These are phyloP conservation scores for Polygonum aviculare DNA, from an alignment of 148 eudicot species.

Conservation along the genomic window DNA sequence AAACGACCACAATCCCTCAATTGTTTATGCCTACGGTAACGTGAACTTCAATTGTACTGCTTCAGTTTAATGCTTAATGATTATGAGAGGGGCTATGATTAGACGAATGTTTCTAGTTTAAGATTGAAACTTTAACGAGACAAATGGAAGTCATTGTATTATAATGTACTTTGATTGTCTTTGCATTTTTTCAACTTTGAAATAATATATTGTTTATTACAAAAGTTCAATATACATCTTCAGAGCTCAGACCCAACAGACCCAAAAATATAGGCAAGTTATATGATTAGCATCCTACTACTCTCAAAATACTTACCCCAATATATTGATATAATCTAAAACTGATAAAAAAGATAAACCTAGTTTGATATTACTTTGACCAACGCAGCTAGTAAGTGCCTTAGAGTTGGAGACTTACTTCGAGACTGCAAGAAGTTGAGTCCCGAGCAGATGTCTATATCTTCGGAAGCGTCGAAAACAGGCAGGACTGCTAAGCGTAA, in stretches of 20 bases:
- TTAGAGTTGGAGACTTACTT: no score
- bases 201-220: neutral
- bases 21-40: slow-evolving; percentile 93
- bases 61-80: neutral
- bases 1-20: slow-evolving; percentile 69
- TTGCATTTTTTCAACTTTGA: neutral
- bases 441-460: no score
- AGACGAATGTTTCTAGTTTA: neutral
- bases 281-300: no score
- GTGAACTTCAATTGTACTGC: neutral
- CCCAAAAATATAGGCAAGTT: no score
- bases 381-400: no score
- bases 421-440: no score
- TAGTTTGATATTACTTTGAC: no score
- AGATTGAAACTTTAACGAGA: neutral
- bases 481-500: no score
- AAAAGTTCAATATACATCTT: neutral
- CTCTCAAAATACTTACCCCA: no score
- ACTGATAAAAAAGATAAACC: no score
- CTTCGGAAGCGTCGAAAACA: no score
- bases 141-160: neutral
- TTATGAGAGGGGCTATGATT: neutral
- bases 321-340: no score
- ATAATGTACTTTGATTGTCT: neutral
- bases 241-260: neutral